phyloP scores from a whole-genome alignment of 2,329 filamentous ascomycete species.

The Penicillium sp. region DNA sequence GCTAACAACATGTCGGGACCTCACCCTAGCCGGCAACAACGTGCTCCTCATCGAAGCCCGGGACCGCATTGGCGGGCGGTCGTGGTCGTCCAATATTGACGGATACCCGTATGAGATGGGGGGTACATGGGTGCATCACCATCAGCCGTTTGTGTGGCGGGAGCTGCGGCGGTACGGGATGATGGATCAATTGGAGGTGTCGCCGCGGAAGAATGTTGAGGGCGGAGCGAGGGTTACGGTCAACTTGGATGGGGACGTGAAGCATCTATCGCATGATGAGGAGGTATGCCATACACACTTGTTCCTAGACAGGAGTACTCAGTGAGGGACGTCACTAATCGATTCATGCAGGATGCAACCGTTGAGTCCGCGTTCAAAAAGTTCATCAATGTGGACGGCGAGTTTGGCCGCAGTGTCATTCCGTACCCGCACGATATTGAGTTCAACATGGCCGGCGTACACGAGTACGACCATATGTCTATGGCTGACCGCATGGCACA shows the following conservation, averaged over 20 bases:
- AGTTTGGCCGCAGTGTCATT: not conserved
- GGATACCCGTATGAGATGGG: conserved; percentile 10
- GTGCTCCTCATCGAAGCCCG: conserved; percentile 38
- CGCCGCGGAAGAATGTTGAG: not conserved
- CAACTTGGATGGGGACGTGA: not conserved
- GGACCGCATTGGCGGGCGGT: conserved; percentile 51
- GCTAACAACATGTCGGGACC: conserved; percentile 1
- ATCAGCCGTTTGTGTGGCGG: conserved; percentile 1
- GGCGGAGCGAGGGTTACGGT: not conserved
- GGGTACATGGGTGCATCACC: no score
- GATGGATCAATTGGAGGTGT: not conserved
- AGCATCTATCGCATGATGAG: not conserved
- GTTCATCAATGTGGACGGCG: conserved; percentile 4
- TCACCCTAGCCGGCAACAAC: not conserved
- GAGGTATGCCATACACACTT: not conserved
- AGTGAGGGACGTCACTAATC: not conserved
- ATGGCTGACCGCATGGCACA: conserved; percentile 5
- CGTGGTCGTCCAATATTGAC: conserved; percentile 2
- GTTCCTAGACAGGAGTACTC: no score
- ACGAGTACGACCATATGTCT: conserved; percentile 2
- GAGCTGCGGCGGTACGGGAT: conserved; percentile 7
- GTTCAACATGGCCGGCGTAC: not conserved
- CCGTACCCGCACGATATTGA: conserved; percentile 5
- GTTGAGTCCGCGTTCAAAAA: conserved; percentile 1
- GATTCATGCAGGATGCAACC: not conserved